Evolutionary conservation across 805 yeast species (phyloP), one percentile per base, ranked within the genome.

Genomic region (Lipomyces oligophaga): DNA sequence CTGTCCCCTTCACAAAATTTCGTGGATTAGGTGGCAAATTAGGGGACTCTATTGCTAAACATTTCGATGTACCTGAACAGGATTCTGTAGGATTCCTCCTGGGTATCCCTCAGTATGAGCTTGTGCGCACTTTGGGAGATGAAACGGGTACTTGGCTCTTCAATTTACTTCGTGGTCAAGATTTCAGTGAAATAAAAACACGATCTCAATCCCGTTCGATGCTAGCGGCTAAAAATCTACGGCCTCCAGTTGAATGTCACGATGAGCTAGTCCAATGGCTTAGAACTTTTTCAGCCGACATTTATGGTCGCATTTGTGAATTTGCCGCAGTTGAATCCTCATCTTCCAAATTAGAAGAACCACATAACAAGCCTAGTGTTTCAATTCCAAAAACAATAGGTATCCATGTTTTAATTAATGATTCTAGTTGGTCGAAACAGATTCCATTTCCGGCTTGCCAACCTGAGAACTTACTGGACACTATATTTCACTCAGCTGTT

Each of bases 1-100:
- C 75, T 21, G 80, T 82, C 62, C 77, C 79, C 48, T 62, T 90
- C 18, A 76, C 78, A 0, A 95, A 88, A 57, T 77, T 90, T 47
- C 83, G 95, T 76, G 87, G 95, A 0, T 69, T 90, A 73, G 97
- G 98, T 5, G 98, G 97, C 2, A 86, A 85, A 55, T 66, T 74
- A 7, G 98, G 98, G 0, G 80, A 80, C 8, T 67, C 68, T 10
- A 69, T 87, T 1, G 52, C 72, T 15, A 62, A 65, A n/a, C 63
- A 68, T 16, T 63, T 88, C n/a, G 68, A 71, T 1, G 65, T 78
- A 2, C 85, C 83, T 0, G 66, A 67, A 2, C 72, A 65, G 24
- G 63, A 67, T 4, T 67, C 78, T 49, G 72, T 83, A 57, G 66
- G 72, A 2, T 72, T 63, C 45, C 72, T 86, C 1, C 67, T 83